These are phyloP conservation scores for Hanseniaspora taiwanica DNA, from an alignment of 805 yeast species.

Conservation along the genomic window DNA sequence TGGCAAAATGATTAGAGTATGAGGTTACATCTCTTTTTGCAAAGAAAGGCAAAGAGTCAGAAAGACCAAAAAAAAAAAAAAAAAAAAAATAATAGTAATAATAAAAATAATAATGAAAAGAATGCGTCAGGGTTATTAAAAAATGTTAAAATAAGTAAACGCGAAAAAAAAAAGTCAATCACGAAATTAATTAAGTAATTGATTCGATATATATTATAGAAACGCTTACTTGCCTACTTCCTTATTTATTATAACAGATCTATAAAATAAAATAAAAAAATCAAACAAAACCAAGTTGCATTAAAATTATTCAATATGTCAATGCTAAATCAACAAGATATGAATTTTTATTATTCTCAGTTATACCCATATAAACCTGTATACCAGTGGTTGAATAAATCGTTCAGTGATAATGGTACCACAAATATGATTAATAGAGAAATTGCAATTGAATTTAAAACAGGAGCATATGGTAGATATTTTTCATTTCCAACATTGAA, in stretches of 20 bases:
- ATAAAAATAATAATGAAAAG: no score
- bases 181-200: no score
- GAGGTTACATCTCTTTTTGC: no score
- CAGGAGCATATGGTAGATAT: conserved; percentile 85
- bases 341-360: conserved; percentile 56
- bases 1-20: no score
- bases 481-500: conserved; percentile 54
- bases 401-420: conserved; percentile 17
- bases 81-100: conserved; percentile 6
- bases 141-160: no score
- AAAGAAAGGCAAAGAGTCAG: conserved; percentile 8
- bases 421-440: conserved; percentile 44
- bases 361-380: conserved; percentile 65
- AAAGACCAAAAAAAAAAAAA: background rate
- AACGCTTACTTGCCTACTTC: no score
- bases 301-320: background rate
- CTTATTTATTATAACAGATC: background rate
- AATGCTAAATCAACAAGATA: conserved; percentile 37
- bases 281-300: no score
- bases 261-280: background rate
- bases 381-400: conserved; percentile 85
- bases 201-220: no score
- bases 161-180: no score
- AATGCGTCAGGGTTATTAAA: no score
- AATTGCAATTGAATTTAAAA: conserved; percentile 78